phyloP scores from a whole-genome alignment of 2,329 filamentous ascomycete genomes.

The Xylariaceae sp. region DNA sequence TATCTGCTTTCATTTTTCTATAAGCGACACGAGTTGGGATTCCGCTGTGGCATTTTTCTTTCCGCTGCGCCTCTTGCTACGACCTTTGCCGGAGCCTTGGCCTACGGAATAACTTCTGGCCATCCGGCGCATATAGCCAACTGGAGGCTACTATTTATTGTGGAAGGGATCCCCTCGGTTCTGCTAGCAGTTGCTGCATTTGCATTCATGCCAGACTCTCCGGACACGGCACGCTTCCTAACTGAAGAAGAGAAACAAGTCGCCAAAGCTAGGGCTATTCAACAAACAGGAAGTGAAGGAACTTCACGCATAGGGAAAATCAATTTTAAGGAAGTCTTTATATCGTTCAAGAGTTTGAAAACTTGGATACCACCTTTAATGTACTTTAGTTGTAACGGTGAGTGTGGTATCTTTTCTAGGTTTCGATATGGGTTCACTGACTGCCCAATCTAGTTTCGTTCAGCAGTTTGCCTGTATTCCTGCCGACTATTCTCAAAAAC shows the following conservation, averaged over 20 bases:
- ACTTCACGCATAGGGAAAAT: slow-evolving; percentile 51
- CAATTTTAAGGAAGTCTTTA: slow-evolving; percentile 49
- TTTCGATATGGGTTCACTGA: slow-evolving; percentile 50
- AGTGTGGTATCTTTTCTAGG: slow-evolving; percentile 27
- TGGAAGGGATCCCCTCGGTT: slow-evolving; percentile 41
- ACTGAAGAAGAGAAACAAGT: slow-evolving; percentile 60
- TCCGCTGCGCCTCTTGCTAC: slow-evolving; percentile 65
- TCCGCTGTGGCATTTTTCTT: slow-evolving; percentile 41
- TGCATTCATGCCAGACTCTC: slow-evolving; percentile 46
- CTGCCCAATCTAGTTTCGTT: slow-evolving; percentile 67
- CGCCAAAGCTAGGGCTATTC: slow-evolving; percentile 55
- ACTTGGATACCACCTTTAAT: slow-evolving; percentile 51
- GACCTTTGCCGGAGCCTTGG: slow-evolving; percentile 69
- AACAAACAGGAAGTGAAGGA: slow-evolving; percentile 54
- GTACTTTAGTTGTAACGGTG: slow-evolving; percentile 46
- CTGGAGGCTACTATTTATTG: slow-evolving; percentile 40
- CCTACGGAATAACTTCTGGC: slow-evolving; percentile 69
- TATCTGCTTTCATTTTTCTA: slow-evolving; percentile 43
- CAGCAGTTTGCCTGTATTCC: slow-evolving; percentile 65
- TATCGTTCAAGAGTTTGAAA: slow-evolving; percentile 50
- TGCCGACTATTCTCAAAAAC: slow-evolving; percentile 62
- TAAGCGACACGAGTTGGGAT: slow-evolving; percentile 48
- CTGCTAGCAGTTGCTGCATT: slow-evolving; percentile 36
- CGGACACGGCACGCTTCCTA: slow-evolving; percentile 56
- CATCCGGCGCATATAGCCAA: slow-evolving; percentile 52